Conservation (phyloP, 495 filamentous ascomycete genomes). For the Trichocladium antarcticum region DNA sequence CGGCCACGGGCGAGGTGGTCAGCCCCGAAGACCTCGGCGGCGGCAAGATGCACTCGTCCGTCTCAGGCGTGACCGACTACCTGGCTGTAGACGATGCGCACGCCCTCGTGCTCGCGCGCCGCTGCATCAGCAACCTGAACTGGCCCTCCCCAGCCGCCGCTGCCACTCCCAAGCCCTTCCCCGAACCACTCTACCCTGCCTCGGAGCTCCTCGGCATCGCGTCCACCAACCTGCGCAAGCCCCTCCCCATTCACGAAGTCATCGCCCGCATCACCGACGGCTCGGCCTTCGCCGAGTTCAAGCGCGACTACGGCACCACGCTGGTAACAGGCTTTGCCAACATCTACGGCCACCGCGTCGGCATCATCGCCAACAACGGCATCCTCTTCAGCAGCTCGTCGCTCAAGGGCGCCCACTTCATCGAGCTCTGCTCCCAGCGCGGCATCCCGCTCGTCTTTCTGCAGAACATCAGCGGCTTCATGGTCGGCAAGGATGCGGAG, state of each 20-base stretch:
- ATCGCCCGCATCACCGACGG: constrained; percentile 93
- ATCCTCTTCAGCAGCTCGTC: constrained; percentile 89
- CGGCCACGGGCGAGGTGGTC: constrained; percentile 89
- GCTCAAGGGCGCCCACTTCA: constrained; percentile 94
- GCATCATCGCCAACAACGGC: constrained; percentile 93
- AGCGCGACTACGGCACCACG: constrained; percentile 79
- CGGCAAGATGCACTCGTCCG: constrained; percentile 79
- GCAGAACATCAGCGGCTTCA: constrained; percentile 96
- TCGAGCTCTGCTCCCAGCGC: constrained; percentile 90
- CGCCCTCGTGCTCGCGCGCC: constrained; percentile 73
- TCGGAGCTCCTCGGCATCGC: constrained; percentile 80
- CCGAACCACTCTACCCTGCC: constrained; percentile 71
- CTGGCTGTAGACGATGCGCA: constrained; percentile 90
- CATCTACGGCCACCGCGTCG: constrained; percentile 85
- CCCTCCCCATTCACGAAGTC: constrained; percentile 76
- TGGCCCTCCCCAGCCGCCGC: constrained; percentile 42
- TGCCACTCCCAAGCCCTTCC: constrained; percentile 14
- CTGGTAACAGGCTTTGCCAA: constrained; percentile 86
- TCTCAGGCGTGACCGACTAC: constrained; percentile 94
- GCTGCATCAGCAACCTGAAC: constrained; percentile 80
- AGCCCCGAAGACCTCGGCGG: constrained; percentile 89
- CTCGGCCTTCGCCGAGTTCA: constrained; percentile 86
- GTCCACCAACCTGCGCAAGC: constrained; percentile 74
- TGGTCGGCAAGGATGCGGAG: constrained; percentile 91
- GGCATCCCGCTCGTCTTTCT: constrained; percentile 83